Base-by-base conservation (phyloP, 306 rosid species). In the Begonia peltatifolia region DNA sequence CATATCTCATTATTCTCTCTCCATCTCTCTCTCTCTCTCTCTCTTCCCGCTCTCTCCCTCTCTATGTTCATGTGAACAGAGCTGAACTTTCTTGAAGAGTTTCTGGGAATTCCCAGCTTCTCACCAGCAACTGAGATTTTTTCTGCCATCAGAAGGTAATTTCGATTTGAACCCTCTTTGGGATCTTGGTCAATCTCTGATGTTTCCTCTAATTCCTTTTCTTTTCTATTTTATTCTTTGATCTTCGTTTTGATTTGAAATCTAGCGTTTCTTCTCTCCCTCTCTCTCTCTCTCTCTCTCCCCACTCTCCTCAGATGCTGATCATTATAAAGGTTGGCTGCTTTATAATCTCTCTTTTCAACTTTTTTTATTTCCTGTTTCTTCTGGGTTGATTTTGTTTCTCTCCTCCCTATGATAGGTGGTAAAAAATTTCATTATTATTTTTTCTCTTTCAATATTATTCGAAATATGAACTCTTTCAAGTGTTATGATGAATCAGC, bases 21-120 rank as follows among this genome's bases (percentile, higher is more conserved):
- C 6, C 5, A 2, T 25, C 47, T 5, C 42, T 13, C 50, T 49
- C 17, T 52, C 16, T 11, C 43, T 10, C 36, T 30, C 5, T 30
- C 6, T n/a, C n/a, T n/a, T n/a, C n/a, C n/a, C n/a, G n/a, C 50
- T 49, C 17, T 52, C 54, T 47, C 47, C 38, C 20, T 36, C 35
- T 25, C 48, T 59, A 47, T 38, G 47, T 59, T 54, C 55, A 50
- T 50, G 50, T 60, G 23, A 60, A 60, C 64, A 60, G 18, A 47
- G 41, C 13, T 30, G 38, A 56, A 42, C 17, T 30, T 55, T 30
- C 38, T 30, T 30, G 8, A 13, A 3, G 38, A 30, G 38, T 41
- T 60, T 60, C 64, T 35, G 12, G 9, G 3, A 30, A 30, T 50
- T 50, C 53, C 58, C 66, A 11, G 0, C 52, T 43, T 61, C 36